These are phyloP conservation scores for Ogataea sp. DNA, from an alignment of 805 yeast genomes.

Conservation along the genomic window DNA sequence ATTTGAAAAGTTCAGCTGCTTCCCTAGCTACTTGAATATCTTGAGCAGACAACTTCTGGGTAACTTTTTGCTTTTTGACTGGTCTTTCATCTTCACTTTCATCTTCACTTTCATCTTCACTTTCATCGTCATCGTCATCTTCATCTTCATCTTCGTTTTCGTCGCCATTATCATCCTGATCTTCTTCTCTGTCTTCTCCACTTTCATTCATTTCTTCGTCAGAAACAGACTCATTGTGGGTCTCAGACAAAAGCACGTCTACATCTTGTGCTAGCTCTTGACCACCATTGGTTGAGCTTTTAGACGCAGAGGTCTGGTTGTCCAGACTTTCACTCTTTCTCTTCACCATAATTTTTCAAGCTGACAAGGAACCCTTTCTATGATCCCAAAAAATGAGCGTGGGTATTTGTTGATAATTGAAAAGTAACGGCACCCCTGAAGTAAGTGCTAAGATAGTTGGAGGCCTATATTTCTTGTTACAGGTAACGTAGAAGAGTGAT, in stretches of 20 bases:
- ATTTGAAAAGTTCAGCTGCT: constrained; percentile 88
- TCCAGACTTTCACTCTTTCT: constrained; percentile 13
- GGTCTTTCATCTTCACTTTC: constrained; percentile 8
- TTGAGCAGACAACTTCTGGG: constrained; percentile 46
- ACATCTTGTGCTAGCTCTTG: too few relatives aligned
- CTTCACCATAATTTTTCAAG: constrained; percentile 15
- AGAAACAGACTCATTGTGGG: too few relatives aligned
- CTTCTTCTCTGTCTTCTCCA: constrained; percentile 21
- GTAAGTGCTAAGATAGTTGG: too few relatives aligned
- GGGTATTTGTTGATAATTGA: too few relatives aligned
- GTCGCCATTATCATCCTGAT: constrained; percentile 23
- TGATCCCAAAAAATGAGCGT: too few relatives aligned
- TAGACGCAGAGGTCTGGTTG: constrained; percentile 1
- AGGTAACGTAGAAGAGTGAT: too few relatives aligned
- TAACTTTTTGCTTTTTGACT: constrained; percentile 14
- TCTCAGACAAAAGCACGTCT: too few relatives aligned
- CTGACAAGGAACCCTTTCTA: neutral
- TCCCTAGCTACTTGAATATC: constrained; percentile 90
- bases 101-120: constrained; percentile 7
- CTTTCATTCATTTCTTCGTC: too few relatives aligned
- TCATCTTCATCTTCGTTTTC: neutral
- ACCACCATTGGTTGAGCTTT: constrained; percentile 7
- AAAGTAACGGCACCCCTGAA: too few relatives aligned
- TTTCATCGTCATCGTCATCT: constrained; percentile 6
- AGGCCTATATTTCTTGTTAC: too few relatives aligned